Conservation (phyloP, 345 rosid genomes). For the Odontarrhena argentea region DNA sequence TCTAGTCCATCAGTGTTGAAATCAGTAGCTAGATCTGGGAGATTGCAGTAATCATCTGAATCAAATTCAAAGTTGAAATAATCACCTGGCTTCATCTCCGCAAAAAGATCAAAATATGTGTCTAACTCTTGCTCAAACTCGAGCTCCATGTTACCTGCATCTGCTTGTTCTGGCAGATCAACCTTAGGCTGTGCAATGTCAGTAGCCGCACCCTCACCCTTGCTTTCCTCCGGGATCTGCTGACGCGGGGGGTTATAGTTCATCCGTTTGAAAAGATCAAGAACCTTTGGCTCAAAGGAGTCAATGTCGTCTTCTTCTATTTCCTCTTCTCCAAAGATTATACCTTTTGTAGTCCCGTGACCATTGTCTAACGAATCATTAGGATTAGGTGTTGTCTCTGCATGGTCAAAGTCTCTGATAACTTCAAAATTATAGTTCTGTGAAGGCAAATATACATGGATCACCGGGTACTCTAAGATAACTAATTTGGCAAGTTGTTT, state of each 20-base stretch:
- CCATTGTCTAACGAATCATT: conserved; percentile 39
- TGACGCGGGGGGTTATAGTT: conserved; percentile 39
- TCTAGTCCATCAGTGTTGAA: conserved; percentile 57
- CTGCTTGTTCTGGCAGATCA: conserved; percentile 22
- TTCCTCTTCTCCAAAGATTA: conserved; percentile 67
- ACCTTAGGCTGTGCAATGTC: conserved; percentile 25
- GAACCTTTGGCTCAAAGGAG: conserved; percentile 49
- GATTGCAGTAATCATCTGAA: conserved; percentile 38
- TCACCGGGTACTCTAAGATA: conserved; percentile 82
- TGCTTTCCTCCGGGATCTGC: conserved; percentile 25
- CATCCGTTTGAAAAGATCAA: conserved; percentile 47
- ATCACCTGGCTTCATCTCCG: conserved; percentile 67
- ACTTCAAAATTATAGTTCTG: conserved; percentile 64
- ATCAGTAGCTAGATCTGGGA: conserved; percentile 30
- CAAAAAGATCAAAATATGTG: conserved; percentile 64
- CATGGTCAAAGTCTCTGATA: conserved; percentile 40
- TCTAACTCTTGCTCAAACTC: conserved; percentile 77
- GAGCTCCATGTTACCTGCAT: conserved; percentile 43
- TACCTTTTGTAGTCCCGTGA: conserved; percentile 44
- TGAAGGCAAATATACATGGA: conserved; percentile 80
- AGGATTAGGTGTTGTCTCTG: conserved; percentile 32
- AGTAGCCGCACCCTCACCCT: conserved; percentile 30
- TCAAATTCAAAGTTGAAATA: conserved; percentile 64
- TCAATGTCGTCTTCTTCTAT: conserved; percentile 54
- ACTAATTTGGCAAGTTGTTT: conserved; percentile 58